Conservation (phyloP, 139 green algal species). For the Raphidocelis subcapitata region DNA sequence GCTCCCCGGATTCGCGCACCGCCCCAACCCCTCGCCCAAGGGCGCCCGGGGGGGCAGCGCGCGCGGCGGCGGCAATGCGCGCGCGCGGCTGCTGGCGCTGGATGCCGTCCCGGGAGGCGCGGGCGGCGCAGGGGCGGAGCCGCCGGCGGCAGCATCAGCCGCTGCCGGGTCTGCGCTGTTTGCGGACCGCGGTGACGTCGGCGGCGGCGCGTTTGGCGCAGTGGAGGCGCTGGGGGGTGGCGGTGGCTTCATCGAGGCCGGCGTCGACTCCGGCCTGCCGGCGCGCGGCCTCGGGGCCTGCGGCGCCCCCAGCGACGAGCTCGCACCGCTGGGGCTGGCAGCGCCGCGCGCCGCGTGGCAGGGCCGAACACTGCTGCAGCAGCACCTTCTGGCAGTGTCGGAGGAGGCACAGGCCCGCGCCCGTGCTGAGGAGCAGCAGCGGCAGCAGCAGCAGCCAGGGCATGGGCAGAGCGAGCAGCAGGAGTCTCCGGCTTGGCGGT, state of each 20-base stretch:
- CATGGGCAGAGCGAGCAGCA: constrained; percentile 1
- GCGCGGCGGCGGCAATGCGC: constrained; percentile 1
- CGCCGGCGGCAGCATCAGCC: background rate
- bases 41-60: no score
- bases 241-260: no score
- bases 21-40: constrained; percentile 51
- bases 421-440: background rate
- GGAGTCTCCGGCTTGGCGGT: background rate
- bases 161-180: background rate
- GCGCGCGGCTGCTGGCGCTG: background rate
- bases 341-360: no score
- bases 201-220: no score
- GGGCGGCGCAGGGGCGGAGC: background rate
- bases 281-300: no score
- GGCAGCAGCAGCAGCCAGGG: constrained; percentile 24
- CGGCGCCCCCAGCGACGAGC: no score
- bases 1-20: constrained; percentile 62
- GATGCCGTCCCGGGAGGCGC: no score
- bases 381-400: constrained; percentile 15
- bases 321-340: no score
- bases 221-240: background rate
- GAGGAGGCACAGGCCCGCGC: background rate
- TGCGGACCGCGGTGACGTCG: background rate
- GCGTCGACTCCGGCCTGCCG: no score
- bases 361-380: constrained; percentile 25